Base-by-base conservation (phyloP, 768 basidiomycete species). In the Jaapia argillacea region DNA sequence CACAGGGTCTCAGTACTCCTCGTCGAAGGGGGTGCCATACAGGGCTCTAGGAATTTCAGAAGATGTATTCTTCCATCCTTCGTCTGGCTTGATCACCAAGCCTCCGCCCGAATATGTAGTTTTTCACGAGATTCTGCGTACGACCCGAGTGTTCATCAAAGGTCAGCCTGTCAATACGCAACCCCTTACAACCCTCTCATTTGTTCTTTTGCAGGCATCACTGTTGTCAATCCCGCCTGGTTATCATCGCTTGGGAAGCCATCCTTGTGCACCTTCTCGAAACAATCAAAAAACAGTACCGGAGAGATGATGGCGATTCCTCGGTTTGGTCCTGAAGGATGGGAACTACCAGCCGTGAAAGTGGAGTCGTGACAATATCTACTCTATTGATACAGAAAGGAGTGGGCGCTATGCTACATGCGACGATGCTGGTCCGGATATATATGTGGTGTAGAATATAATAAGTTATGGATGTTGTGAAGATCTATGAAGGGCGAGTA, bases 1-100 rank as follows among this genome's bases (percentile, higher is more conserved):
- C 2, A 67, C 72, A 10, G 87, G 85, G 4, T 64, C 70, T 36
- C 81, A 88, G 51, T 87, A 72, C 58, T 68, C 82, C 6, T 88
- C 79, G 21, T 75, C 84, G 0, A 81, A 79, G 54, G 85, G 84
- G 5, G 77, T 98, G 14, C 67, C 91, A 0, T 99, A 98, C 59
- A 74, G 71, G 40, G 84, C 91, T 1, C 54, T 91, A 41, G 85
- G 87, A 1, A 69, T 94, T 31, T 49, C 70, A 13, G 88, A 93
- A 53, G 89, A 96, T 52, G 89, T 94, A 2, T 98, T 77, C 62
- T 81, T 98, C 43, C 93, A 98, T 57, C 87, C 90, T 1, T 85
- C 85, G 0, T 93, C 89, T n/a, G 70, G 85, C 16, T 59, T 94
- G 10, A 78, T 79, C 45, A 72, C 74, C 51, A 47, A 50, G 4